Percentiles rank a stretch among this genome's conserved stretches.
Conservation (phyloP, 2,329 filamentous ascomycete genomes). For the Penicillium sp. region DNA sequence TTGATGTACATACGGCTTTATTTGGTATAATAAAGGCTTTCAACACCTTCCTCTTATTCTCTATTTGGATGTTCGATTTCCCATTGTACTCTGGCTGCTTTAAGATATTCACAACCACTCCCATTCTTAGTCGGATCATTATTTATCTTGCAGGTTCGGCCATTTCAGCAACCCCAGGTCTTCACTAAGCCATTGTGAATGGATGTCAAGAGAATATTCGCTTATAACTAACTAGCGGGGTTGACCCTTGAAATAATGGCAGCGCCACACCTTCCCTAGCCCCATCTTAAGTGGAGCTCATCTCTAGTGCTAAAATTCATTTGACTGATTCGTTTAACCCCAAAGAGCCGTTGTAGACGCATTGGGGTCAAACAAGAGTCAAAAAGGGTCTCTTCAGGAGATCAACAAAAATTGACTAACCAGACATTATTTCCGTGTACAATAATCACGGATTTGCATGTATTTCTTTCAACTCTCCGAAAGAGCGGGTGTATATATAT, state of each 20-base stretch:
- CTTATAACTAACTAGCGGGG: not conserved
- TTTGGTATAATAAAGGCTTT: not conserved
- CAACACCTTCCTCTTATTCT: not conserved
- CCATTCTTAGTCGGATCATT: not conserved
- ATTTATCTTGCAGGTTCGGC: not conserved
- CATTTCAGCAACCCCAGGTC: not conserved
- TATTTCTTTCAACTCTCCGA: not conserved
- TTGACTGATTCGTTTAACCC: not conserved
- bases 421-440: not conserved
- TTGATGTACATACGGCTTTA: slow-evolving; percentile 9
- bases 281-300: not conserved
- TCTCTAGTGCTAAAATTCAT: not conserved
- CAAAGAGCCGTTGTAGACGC: too few relatives aligned
- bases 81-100: not conserved
- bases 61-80: not conserved
- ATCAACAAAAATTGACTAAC: not conserved
- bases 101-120: not conserved
- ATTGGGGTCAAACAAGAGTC: too few relatives aligned
- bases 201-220: not conserved
- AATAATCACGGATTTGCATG: not conserved
- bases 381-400: not conserved
- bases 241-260: not conserved
- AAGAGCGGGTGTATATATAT: not conserved
- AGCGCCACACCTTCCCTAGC: not conserved
- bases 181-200: not conserved